A percentile compares a stretch with the other conserved stretches of the same genome.
Conservation (phyloP, 805 yeast species). For the Sungouiozyma intestinalis region DNA sequence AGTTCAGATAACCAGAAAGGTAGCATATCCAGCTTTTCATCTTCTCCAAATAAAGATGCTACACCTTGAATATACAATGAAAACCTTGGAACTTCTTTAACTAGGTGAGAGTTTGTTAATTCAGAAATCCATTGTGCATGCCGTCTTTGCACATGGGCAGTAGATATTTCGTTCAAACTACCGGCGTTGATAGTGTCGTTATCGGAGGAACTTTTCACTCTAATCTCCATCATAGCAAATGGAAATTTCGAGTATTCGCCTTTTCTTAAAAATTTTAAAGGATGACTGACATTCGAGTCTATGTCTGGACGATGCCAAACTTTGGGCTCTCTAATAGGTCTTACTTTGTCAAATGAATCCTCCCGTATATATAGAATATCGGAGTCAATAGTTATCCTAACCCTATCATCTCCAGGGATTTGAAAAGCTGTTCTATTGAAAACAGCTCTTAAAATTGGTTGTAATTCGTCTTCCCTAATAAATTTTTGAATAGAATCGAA, state of each 20-base stretch:
- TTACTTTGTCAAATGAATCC: conserved; percentile 70
- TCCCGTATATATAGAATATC: conserved; percentile 83
- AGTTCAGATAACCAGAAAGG: conserved; percentile 95
- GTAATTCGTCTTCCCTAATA: conserved; percentile 54
- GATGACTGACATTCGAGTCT: conserved; percentile 64
- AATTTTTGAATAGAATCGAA: conserved; percentile 53
- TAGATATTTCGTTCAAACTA: conserved; percentile 12
- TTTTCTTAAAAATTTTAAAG: conserved; percentile 63
- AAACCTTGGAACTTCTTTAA: conserved; percentile 88
- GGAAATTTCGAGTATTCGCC: conserved; percentile 84
- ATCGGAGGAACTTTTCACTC: conserved; percentile 37
- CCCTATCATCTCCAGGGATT: conserved; percentile 93
- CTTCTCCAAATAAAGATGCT: conserved; percentile 79
- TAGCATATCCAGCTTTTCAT: conserved; percentile 65
- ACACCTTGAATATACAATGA: conserved; percentile 91
- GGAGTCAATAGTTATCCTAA: conserved; percentile 82
- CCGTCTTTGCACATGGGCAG: conserved; percentile 35
- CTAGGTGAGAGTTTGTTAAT: conserved; percentile 69
- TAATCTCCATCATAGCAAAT: conserved; percentile 79
- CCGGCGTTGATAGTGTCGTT: conserved; percentile 27
- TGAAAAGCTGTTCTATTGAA: conserved; percentile 93
- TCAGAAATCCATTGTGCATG: conserved; percentile 76
- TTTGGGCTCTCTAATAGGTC: conserved; percentile 82
- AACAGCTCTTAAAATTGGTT: conserved; percentile 79
- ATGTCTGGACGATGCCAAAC: conserved; percentile 91